Percentiles rank a stretch among this genome's conserved stretches.
phyloP scores from a whole-genome alignment of 2,329 filamentous ascomycete species.

The Parascedosporium putredinis region DNA sequence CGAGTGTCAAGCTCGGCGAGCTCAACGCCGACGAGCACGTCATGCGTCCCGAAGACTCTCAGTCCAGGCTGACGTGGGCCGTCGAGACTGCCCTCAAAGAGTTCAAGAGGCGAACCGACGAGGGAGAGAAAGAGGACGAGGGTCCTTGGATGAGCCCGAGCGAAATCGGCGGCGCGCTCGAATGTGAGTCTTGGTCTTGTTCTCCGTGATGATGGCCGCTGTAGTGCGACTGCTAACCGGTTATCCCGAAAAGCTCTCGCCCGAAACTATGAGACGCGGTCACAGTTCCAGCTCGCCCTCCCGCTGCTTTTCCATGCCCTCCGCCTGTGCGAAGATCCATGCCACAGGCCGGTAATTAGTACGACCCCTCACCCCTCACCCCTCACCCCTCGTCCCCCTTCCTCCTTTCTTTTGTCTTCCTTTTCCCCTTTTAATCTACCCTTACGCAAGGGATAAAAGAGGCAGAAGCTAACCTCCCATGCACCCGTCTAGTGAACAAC shows the following conservation, averaged over 20 bases:
- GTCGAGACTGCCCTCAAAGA: slow-evolving; percentile 74
- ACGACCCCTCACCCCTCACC: slow-evolving; percentile 22
- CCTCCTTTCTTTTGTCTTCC: not conserved
- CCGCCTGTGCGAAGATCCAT: slow-evolving; percentile 52
- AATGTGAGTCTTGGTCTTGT: slow-evolving; percentile 35
- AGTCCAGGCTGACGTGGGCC: slow-evolving; percentile 61
- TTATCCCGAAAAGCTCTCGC: slow-evolving; percentile 65
- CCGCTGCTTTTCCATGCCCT: slow-evolving; percentile 82
- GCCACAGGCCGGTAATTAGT: slow-evolving; percentile 74
- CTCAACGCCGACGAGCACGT: slow-evolving; percentile 71
- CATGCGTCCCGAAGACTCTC: slow-evolving; percentile 61
- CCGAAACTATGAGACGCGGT: slow-evolving; percentile 62
- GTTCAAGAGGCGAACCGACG: slow-evolving; percentile 52
- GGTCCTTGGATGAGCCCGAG: slow-evolving; percentile 60
- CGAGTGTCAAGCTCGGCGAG: slow-evolving; percentile 75
- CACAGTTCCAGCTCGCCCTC: slow-evolving; percentile 70
- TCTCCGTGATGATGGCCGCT: not conserved
- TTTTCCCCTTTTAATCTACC: too few species aligned
- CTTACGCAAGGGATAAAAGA: too few species aligned
- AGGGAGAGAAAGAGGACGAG: slow-evolving; percentile 61
- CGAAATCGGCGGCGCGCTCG: slow-evolving; percentile 63
- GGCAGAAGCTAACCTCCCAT: slow-evolving; percentile 10
- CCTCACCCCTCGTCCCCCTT: not conserved
- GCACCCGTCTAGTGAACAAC: slow-evolving; percentile 58
- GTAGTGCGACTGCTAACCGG: slow-evolving; percentile 19